Conservation (phyloP, 306 rosid genomes). For the Hippophae gyantsensis region DNA sequence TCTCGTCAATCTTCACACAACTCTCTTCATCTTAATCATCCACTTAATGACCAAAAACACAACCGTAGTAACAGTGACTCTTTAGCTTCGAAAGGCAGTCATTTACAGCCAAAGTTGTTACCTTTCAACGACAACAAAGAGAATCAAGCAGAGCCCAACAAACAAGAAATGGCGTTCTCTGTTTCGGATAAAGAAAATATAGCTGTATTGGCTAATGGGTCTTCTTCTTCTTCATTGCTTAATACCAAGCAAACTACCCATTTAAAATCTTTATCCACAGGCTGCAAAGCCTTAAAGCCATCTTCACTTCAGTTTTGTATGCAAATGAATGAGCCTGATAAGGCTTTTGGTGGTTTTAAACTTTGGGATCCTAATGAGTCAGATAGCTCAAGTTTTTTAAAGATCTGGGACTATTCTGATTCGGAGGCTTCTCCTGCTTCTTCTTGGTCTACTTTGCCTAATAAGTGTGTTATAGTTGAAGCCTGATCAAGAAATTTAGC, state of each 20-base stretch:
- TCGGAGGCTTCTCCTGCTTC: conserved; percentile 96
- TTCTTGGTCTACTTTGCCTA: conserved; percentile 88
- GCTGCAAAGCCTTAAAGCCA: conserved; percentile 45
- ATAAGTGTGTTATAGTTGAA: conserved; percentile 28
- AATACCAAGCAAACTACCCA: conserved; percentile 23
- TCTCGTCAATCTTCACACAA: conserved; percentile 34
- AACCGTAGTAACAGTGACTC: conserved; percentile 49
- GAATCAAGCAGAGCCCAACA: conserved; percentile 25
- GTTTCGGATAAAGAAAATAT: conserved; percentile 42
- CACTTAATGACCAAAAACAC: conserved; percentile 44
- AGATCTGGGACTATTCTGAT: conserved; percentile 82
- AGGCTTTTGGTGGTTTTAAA: conserved; percentile 30
- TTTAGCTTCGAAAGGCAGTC: conserved; percentile 5
- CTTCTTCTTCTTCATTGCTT: conserved; percentile 4
- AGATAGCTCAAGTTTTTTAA: conserved; percentile 40
- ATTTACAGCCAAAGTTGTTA: conserved; percentile 7
- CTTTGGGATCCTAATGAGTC: conserved; percentile 39
- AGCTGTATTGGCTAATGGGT: conserved; percentile 22
- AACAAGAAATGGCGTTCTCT: neutral
- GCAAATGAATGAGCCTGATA: conserved; percentile 56
- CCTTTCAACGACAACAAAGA: conserved; percentile 20
- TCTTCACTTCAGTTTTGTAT: conserved; percentile 69
- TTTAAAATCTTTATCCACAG: conserved; percentile 50
- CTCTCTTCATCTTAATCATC: conserved; percentile 47
- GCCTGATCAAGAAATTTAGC: no score